Evolutionary conservation across 306 rosid species (phyloP), one percentile per base, ranked within the genome.

Genomic region (Senna siamea): DNA sequence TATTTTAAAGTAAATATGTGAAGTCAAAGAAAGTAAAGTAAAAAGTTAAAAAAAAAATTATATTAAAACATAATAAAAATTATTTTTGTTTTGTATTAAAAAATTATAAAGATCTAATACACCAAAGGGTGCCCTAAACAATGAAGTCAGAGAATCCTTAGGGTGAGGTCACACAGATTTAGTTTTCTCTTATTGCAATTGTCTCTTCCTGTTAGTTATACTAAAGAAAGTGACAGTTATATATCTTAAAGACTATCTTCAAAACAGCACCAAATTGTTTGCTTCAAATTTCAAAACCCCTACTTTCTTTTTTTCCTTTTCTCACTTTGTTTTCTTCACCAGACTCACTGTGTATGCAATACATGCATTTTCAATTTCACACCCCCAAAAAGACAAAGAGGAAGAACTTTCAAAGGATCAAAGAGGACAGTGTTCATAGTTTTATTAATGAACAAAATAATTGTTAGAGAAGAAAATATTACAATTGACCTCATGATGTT

Each of bases 141-240:
- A 35, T 50, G 30, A 26, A 53, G 79, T 83, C 77, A 61, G 83
- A 72, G 80, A 85, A 88, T 88, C 89, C 76, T 47, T 78, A 50
- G 20, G 79, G 19, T 83, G 86, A 79, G 86, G 69, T 85, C 87
- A 73, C 44, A n/a, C 2, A 17, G 86, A 82, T 80, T 82, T 78
- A 15, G 67, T 62, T 58, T 7, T 32, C 64, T 66, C 74, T 48
- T 23, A 22, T 59, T 20, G 60, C 34, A 44, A 41, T 14, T 75
- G 69, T 75, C 69, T 70, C 30, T 66, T 83, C 80, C 18, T n/a
- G 41, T 54, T 70, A 82, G 60, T 72, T 66, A 40, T 40, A 55
- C 71, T 69, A 38, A 53, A 32, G 73, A 80, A 74, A 74, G 61
- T 15, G 75, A 77, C 84, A 34, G 10, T 66, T 48, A 20, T 66